Conservation (phyloP, 2,329 filamentous ascomycete species). For the Neurospora sp. region DNA sequence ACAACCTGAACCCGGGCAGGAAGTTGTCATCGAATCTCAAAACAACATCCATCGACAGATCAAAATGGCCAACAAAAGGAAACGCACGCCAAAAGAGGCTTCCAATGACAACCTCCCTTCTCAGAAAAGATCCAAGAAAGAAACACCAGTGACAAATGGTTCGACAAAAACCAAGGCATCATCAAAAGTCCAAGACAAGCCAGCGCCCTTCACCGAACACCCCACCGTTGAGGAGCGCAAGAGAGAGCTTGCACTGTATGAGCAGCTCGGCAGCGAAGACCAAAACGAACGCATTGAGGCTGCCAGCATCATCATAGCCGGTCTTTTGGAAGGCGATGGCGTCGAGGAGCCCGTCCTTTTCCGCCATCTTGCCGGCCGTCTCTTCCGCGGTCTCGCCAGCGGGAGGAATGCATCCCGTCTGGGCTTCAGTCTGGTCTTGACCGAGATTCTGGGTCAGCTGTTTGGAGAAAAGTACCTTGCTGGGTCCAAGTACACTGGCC, state of each 20-base stretch:
- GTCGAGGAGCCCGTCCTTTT: constrained; percentile 43
- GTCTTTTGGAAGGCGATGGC: constrained; percentile 38
- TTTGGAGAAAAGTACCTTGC: constrained; percentile 43
- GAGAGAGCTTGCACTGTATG: constrained; percentile 50
- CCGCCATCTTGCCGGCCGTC: constrained; percentile 52
- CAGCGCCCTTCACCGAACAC: constrained; percentile 40
- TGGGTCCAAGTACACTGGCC: constrained; percentile 37
- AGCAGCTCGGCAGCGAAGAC: constrained; percentile 52
- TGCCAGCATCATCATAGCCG: constrained; percentile 48
- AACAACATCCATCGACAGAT: neutral
- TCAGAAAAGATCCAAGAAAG: constrained; percentile 28
- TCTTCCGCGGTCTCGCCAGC: constrained; percentile 84
- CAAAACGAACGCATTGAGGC: constrained; percentile 45
- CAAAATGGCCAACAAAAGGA: constrained; percentile 34
- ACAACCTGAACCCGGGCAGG: neutral
- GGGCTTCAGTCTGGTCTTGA: constrained; percentile 82
- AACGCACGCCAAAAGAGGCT: constrained; percentile 27
- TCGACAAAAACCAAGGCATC: constrained; percentile 12
- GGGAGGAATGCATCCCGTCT: constrained; percentile 79
- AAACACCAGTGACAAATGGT: constrained; percentile 16
- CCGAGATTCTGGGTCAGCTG: constrained; percentile 67
- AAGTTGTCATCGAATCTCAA: neutral
- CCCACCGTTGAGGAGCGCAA: constrained; percentile 43
- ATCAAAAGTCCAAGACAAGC: constrained; percentile 24
- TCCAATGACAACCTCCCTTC: constrained; percentile 20